Percentiles rank a stretch among this genome's conserved stretches.
Evolutionary conservation across 805 yeast genomes (phyloP).

Genomic region (Komagataella mondaviorum): DNA sequence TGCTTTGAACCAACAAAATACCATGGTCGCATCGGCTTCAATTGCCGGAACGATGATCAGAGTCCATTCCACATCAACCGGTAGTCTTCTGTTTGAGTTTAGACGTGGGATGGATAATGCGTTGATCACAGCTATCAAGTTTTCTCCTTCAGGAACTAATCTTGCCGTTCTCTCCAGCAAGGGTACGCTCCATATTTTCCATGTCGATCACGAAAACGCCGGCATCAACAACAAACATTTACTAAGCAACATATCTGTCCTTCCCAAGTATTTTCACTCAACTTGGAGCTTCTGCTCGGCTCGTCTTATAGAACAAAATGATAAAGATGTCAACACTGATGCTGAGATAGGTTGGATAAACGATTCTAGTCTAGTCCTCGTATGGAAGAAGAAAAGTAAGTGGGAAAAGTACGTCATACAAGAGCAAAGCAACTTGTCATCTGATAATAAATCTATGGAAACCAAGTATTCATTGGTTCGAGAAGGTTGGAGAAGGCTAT

Average conservation of each 20-base stretch:
- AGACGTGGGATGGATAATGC: constrained; percentile 87
- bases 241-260: constrained; percentile 43
- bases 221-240: constrained; percentile 47
- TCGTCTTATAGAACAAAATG: constrained; percentile 25
- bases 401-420: constrained; percentile 82
- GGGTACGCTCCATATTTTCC: constrained; percentile 77
- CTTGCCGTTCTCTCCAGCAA: constrained; percentile 85
- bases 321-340: constrained; percentile 14
- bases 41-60: constrained; percentile 74
- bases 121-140: constrained; percentile 65
- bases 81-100: constrained; percentile 68
- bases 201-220: constrained; percentile 14
- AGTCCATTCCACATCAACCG: constrained; percentile 53
- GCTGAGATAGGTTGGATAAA: constrained; percentile 55
- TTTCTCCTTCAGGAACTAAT: constrained; percentile 62
- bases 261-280: constrained; percentile 67
- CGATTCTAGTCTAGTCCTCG: constrained; percentile 55
- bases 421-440: constrained; percentile 16
- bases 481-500: neutral
- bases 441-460: neutral
- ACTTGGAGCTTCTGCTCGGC: constrained; percentile 82
- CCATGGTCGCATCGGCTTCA: constrained; percentile 68
- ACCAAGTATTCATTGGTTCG: neutral
- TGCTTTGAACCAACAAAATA: constrained; percentile 48
- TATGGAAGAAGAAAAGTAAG: constrained; percentile 61